These are phyloP conservation scores for Saccharum hybrid DNA, from an alignment of 202 grass and related monocot genomes.

Conservation along the genomic window DNA sequence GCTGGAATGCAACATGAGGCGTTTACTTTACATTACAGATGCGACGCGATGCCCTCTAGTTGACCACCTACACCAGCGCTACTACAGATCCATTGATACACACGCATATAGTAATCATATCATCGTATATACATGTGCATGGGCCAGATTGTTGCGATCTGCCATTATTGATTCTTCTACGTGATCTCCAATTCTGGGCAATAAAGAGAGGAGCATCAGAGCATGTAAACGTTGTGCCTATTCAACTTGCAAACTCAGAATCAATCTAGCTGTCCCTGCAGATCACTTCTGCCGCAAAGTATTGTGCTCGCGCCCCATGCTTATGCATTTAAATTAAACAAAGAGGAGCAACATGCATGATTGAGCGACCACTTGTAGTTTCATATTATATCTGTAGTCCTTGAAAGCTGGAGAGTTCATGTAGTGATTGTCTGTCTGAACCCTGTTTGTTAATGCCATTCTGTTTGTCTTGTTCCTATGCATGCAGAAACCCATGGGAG, in stretches of 20 bases:
- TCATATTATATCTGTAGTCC: background rate
- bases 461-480: background rate
- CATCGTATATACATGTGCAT: background rate
- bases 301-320: background rate
- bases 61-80: no score
- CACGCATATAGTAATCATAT: no score
- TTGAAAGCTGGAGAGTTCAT: slow-evolving; percentile 2
- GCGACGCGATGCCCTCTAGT: no score
- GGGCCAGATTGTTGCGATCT: background rate
- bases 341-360: background rate
- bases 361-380: background rate
- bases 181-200: background rate
- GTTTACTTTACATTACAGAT: background rate
- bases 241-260: background rate
- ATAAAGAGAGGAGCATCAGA: background rate
- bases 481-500: slow-evolving; percentile 5
- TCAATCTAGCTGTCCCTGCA: background rate
- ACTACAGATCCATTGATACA: no score
- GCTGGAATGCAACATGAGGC: background rate
- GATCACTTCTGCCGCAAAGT: background rate
- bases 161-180: background rate
- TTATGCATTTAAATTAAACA: background rate
- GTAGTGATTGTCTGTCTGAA: background rate
- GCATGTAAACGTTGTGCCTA: background rate
- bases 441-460: background rate